Conservation (phyloP, 495 filamentous ascomycete genomes). For the Usnea hakonensis region DNA sequence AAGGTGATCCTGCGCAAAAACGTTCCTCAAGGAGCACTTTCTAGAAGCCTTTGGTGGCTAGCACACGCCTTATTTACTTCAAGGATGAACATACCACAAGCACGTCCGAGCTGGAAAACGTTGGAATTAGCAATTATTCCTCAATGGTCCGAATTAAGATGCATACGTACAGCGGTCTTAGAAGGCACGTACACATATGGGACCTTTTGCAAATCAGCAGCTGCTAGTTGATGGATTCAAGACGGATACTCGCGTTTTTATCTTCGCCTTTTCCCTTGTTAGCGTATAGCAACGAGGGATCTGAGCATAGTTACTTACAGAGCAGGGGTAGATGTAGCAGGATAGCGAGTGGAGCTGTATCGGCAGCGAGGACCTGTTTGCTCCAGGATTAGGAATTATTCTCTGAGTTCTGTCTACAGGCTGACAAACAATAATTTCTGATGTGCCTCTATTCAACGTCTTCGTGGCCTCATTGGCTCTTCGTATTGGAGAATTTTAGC, state of each 20-base stretch:
- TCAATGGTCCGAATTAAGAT: conserved; percentile 28
- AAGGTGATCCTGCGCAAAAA: neutral
- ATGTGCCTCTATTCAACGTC: conserved; percentile 80
- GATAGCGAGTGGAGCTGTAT: conserved; percentile 79
- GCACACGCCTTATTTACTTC: conserved; percentile 32
- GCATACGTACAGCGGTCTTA: conserved; percentile 62
- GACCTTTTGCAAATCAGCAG: conserved; percentile 1
- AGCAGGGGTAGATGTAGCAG: conserved; percentile 79
- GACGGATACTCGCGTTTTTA: conserved; percentile 51
- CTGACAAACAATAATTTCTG: conserved; percentile 62
- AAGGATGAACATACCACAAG: conserved; percentile 30
- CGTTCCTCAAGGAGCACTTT: neutral
- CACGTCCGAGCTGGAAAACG: neutral
- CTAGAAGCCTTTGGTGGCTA: neutral
- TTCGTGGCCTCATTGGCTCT: conserved; percentile 54
- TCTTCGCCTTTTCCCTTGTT: conserved; percentile 48
- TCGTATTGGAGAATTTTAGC: neutral
- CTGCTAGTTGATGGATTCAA: neutral
- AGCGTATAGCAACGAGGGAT: neutral
- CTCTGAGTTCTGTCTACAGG: neutral
- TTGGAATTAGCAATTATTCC: neutral
- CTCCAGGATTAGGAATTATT: neutral
- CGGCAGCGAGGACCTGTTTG: conserved; percentile 61
- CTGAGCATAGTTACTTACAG: neutral
- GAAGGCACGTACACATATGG: conserved; percentile 50